A percentile compares a stretch with the other conserved stretches of the same genome.
Evolutionary conservation across 1,139 yeast genomes (phyloP).

Genomic region (Kodamaea derodonti): DNA sequence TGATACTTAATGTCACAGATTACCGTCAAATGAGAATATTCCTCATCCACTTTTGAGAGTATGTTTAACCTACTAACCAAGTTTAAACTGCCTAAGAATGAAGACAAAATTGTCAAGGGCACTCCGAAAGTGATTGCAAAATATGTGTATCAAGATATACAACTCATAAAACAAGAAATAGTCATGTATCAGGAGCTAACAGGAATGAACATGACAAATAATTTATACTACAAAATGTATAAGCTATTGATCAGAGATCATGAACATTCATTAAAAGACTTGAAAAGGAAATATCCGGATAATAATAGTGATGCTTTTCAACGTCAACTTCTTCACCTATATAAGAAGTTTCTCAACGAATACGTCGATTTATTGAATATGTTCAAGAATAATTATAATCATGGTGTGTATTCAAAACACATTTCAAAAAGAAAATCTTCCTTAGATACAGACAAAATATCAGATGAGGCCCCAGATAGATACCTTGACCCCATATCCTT

Average conservation of each 20-base stretch:
- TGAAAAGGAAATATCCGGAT: slow-evolving; percentile 11
- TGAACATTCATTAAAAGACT: slow-evolving; percentile 9
- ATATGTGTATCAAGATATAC: slow-evolving; percentile 19
- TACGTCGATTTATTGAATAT: slow-evolving; percentile 19
- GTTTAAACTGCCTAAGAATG: neutral
- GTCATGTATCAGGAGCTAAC: slow-evolving; percentile 18
- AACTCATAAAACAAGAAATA: slow-evolving; percentile 16
- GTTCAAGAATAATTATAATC: slow-evolving; percentile 20
- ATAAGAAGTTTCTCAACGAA: slow-evolving; percentile 18
- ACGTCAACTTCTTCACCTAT: slow-evolving; percentile 13
- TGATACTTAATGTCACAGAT: too few species aligned
- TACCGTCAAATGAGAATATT: too few species aligned
- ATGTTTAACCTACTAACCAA: neutral
- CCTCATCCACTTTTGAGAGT: neutral
- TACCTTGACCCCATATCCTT: slow-evolving; percentile 47
- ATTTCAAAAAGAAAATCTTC: slow-evolving; percentile 2
- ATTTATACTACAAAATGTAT: slow-evolving; percentile 17
- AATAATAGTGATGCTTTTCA: slow-evolving; percentile 13
- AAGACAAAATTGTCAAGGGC: slow-evolving; percentile 12
- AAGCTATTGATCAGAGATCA: slow-evolving; percentile 19
- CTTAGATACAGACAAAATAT: slow-evolving; percentile 5
- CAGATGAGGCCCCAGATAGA: slow-evolving; percentile 38
- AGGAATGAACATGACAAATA: slow-evolving; percentile 14
- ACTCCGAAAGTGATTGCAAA: slow-evolving; percentile 18
- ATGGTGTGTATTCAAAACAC: slow-evolving; percentile 13